These are phyloP conservation scores for Quercus tomentella DNA, from an alignment of 331 rosid species.

Conservation along the genomic window DNA sequence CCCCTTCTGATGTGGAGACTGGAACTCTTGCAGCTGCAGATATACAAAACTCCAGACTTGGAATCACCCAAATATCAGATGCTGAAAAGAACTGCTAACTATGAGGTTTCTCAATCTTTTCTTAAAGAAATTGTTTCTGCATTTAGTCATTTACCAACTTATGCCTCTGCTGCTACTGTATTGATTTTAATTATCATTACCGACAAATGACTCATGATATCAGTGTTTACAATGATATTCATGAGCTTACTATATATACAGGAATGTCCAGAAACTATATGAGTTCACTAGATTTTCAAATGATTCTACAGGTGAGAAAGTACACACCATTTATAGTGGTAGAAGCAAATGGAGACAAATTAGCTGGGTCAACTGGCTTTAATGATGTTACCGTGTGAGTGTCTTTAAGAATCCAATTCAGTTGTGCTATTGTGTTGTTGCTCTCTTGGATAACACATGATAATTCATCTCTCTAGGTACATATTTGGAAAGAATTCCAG, in stretches of 20 bases:
- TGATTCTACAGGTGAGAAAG: constrained; percentile 60
- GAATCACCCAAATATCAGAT: constrained; percentile 79
- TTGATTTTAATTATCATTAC: not conserved
- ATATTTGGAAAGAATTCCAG: constrained; percentile 75
- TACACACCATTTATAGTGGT: constrained; percentile 66
- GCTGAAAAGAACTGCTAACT: constrained; percentile 60
- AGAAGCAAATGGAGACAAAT: constrained; percentile 68
- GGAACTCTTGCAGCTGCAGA: constrained; percentile 53
- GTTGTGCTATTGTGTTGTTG: not conserved
- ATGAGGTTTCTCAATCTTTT: constrained; percentile 53
- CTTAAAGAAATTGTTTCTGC: not conserved
- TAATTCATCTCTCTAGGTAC: constrained; percentile 34
- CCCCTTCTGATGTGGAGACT: not conserved
- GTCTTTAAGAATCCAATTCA: not conserved
- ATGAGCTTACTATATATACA: not conserved
- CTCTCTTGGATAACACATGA: constrained; percentile 5
- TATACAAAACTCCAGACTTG: constrained; percentile 82
- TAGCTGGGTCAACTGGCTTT: constrained; percentile 72
- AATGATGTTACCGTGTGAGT: constrained; percentile 74
- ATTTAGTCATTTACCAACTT: not conserved
- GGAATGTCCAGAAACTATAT: not conserved
- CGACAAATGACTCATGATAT: not conserved
- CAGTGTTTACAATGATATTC: not conserved
- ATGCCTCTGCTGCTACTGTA: not conserved
- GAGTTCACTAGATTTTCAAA: not conserved